A percentile compares a stretch with the other conserved stretches of the same genome.
Conservation (phyloP, 768 basidiomycete species). For the Hericium coralloides region DNA sequence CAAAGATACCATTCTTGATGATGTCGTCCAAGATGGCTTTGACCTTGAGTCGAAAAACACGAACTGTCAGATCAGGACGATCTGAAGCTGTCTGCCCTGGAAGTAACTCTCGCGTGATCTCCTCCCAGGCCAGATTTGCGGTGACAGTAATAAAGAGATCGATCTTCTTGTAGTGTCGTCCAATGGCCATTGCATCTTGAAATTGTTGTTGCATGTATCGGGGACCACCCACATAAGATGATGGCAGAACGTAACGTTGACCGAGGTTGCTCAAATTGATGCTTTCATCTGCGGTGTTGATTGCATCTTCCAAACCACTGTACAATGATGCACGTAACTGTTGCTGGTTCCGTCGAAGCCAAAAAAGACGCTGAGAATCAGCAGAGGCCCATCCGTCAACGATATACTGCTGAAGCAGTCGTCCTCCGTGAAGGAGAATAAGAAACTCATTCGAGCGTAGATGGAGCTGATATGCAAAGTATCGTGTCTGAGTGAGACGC, state of each 20-base stretch:
- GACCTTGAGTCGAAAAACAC: constrained; percentile 38
- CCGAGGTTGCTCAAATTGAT: constrained; percentile 25
- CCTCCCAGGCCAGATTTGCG: not conserved
- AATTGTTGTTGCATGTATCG: constrained; percentile 33
- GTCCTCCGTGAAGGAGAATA: constrained; percentile 26
- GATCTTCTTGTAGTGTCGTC: constrained; percentile 24
- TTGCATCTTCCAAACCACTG: constrained; percentile 25
- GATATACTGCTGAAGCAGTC: constrained; percentile 36
- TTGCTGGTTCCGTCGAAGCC: constrained; percentile 25
- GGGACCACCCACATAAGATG: constrained; percentile 33
- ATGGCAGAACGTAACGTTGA: constrained; percentile 28
- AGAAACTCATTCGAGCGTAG: constrained; percentile 14
- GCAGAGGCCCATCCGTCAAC: constrained; percentile 37
- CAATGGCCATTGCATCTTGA: constrained; percentile 40
- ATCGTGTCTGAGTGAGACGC: constrained; percentile 20
- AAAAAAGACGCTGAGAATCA: constrained; percentile 32
- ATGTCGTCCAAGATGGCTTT: constrained; percentile 25
- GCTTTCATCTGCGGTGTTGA: constrained; percentile 13
- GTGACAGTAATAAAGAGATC: constrained; percentile 29
- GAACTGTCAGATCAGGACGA: constrained; percentile 38
- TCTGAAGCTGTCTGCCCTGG: constrained; percentile 31
- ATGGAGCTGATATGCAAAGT: constrained; percentile 27
- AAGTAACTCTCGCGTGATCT: constrained; percentile 29
- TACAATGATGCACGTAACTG: constrained; percentile 27
- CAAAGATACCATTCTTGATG: constrained; percentile 29